phyloP scores from a whole-genome alignment of 139 green algal genomes.

The Prasinococcaceae sp. region DNA sequence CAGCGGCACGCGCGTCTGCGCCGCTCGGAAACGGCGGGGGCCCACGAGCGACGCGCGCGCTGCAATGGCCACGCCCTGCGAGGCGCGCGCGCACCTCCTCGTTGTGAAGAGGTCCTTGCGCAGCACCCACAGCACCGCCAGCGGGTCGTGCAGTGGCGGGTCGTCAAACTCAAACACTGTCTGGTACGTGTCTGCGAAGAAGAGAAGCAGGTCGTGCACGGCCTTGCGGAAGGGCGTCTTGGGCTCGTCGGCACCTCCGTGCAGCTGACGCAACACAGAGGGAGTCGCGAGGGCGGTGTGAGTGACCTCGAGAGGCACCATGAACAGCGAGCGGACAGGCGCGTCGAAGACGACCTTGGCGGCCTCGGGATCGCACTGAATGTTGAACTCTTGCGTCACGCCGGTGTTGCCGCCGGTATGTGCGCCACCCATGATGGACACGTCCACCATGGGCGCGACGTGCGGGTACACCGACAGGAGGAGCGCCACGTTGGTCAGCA shows the following conservation, averaged over 20 bases:
- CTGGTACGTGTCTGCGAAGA: slow-evolving; percentile 55
- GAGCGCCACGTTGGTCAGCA: slow-evolving; percentile 83
- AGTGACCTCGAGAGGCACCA: slow-evolving; percentile 81
- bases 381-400: slow-evolving; percentile 38
- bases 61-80: too few species aligned
- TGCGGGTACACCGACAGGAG: slow-evolving; percentile 74
- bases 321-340: slow-evolving; percentile 52
- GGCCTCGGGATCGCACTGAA: slow-evolving; percentile 69
- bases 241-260: not conserved
- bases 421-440: too few species aligned
- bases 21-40: too few species aligned
- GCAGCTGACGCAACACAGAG: not conserved
- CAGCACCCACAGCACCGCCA: slow-evolving; percentile 67
- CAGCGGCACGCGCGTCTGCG: too few species aligned
- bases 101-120: slow-evolving; percentile 59
- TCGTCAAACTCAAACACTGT: slow-evolving; percentile 66
- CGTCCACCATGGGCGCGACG: slow-evolving; percentile 41
- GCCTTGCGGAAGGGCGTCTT: slow-evolving; percentile 6
- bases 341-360: slow-evolving; percentile 69
- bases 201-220: slow-evolving; percentile 24
- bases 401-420: too few species aligned
- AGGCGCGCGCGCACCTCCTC: too few species aligned
- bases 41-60: too few species aligned
- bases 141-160: slow-evolving; percentile 85
- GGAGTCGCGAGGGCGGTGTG: not conserved